These are phyloP conservation scores for Limnomonas spitsbergensis DNA, from an alignment of 139 green algal species.

Conservation along the genomic window DNA sequence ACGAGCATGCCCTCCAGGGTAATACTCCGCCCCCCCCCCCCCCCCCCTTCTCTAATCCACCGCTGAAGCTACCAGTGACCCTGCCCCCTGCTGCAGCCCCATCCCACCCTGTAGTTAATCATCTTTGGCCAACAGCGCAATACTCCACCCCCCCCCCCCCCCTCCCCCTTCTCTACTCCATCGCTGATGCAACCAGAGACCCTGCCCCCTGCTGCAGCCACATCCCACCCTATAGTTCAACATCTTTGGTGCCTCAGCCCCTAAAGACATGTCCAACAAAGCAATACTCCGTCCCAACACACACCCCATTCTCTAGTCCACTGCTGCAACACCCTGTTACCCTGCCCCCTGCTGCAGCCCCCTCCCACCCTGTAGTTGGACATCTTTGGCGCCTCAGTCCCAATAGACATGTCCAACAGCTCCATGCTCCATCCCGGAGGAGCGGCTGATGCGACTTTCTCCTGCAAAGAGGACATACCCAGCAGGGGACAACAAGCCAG, in stretches of 20 bases:
- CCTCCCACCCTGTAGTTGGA: slow-evolving; percentile 23
- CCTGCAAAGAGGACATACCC: slow-evolving; percentile 19
- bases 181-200: neutral
- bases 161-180: too few species aligned
- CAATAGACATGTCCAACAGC: slow-evolving; percentile 41
- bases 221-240: too few species aligned
- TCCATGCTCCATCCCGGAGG: slow-evolving; percentile 45
- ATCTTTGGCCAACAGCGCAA: slow-evolving; percentile 43
- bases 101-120: slow-evolving; percentile 24
- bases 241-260: too few species aligned
- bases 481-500: too few species aligned
- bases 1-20: slow-evolving; percentile 41
- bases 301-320: too few species aligned
- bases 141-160: slow-evolving; percentile 43
- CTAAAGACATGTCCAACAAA: too few species aligned
- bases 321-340: too few species aligned
- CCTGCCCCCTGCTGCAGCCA: neutral
- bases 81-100: too few species aligned
- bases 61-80: too few species aligned
- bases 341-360: neutral
- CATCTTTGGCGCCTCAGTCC: slow-evolving; percentile 34
- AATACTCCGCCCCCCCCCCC: slow-evolving; percentile 46
- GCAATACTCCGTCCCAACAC: too few species aligned
- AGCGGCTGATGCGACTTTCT: slow-evolving; percentile 31
- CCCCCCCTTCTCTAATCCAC: too few species aligned